Base-by-base conservation (phyloP, 768 basidiomycete species). In the Boletus edulis region DNA sequence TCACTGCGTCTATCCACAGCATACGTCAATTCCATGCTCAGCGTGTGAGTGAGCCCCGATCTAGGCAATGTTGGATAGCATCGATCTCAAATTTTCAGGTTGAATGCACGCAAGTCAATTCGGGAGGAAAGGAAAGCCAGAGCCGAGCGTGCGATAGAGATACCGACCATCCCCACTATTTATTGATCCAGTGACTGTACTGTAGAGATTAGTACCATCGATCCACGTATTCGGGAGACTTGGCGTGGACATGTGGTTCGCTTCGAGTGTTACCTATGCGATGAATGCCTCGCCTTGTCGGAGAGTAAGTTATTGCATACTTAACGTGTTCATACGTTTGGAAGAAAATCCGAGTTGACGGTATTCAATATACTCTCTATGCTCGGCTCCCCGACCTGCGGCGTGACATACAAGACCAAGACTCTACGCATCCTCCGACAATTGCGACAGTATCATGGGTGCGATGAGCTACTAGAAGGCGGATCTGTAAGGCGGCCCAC, bases 1-100 rank as follows among this genome's bases (percentile, higher is more conserved):
- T 53, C 3, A 50, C 14, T 11, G 7, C 14, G 7, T 38, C 12
- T 32, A 4, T 32, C 20, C 11, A 22, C 39, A 67, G 67, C 57
- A 27, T 67, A 62, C 15, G 13, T 43, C 24, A 69, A 67, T 29
- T 69, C 62, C n/a, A 62, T 64, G 58, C 40, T 69, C 10, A 43
- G 60, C 13, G 62, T 67, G 67, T 67, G 45, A 57, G 66, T 29
- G 15, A 7, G 29, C 20, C 32, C 18, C n/a, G 10, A 32, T 46
- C 18, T n/a, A 22, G 11, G 12, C 3, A 6, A 17, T 4, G 17
- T 18, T 6, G 22, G 44, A 17, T 40, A 12, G 6, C 12, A 15
- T 49, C 8, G n/a, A 58, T 27, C 0, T n/a, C 8, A 35, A 4
- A 1, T 13, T 42, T 17, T 7, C 24, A 64, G 63, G 32, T 14